phyloP scores from a whole-genome alignment of 768 basidiomycete genomes.

The Hygrophorus pudorinus region DNA sequence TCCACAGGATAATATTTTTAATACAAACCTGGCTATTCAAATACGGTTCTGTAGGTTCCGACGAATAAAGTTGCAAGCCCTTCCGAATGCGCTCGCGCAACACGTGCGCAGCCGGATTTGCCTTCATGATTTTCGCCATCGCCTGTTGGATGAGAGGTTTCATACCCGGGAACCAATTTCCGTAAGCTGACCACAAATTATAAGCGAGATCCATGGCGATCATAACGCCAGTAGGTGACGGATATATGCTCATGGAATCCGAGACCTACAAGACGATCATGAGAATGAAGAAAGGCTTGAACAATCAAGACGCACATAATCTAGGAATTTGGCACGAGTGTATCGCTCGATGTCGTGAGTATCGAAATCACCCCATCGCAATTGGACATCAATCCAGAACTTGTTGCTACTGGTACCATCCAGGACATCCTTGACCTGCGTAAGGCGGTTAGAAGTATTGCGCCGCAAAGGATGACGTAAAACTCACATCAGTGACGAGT shows the following conservation, averaged over 20 bases:
- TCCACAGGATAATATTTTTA: background rate
- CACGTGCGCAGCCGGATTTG: slow-evolving; percentile 96
- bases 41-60: slow-evolving; percentile 98
- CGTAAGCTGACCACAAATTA: slow-evolving; percentile 97
- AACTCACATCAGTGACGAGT: slow-evolving; percentile 80
- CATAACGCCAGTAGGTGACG: slow-evolving; percentile 97
- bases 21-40: slow-evolving; percentile 77
- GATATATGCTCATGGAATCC: slow-evolving; percentile 98
- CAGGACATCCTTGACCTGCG: slow-evolving; percentile 81
- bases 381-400: slow-evolving; percentile 95
- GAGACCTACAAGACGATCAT: slow-evolving; percentile 46
- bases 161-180: slow-evolving; percentile 99
- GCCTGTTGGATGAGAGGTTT: slow-evolving; percentile 97
- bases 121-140: slow-evolving; percentile 99
- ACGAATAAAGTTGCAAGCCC: slow-evolving; percentile 95
- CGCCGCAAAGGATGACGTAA: background rate
- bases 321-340: slow-evolving; percentile 97
- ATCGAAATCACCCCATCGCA: slow-evolving; percentile 98
- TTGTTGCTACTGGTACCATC: slow-evolving; percentile 99
- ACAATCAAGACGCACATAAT: slow-evolving; percentile 55
- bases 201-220: slow-evolving; percentile 98
- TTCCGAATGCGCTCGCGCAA: slow-evolving; percentile 98
- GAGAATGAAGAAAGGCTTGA: background rate
- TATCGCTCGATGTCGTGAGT: slow-evolving; percentile 99
- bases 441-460: slow-evolving; percentile 2